These are phyloP conservation scores for Flaveria trinervia DNA, from an alignment of 129 eudicot species.

Conservation along the genomic window DNA sequence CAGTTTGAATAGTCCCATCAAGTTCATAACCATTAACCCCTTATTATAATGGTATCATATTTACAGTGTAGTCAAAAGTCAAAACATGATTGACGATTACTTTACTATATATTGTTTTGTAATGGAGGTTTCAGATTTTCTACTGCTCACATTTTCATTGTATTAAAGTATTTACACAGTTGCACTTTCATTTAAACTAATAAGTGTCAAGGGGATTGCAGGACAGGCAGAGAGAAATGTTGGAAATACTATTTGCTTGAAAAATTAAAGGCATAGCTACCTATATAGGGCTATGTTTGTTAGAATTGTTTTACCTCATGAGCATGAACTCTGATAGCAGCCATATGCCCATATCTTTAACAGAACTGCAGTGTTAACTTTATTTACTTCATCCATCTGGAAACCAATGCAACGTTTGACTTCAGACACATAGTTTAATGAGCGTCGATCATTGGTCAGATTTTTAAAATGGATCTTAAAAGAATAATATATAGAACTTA, in stretches of 20 bases:
- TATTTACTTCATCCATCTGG: not conserved
- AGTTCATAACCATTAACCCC: not conserved
- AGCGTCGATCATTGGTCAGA: not conserved
- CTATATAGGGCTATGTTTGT: not conserved
- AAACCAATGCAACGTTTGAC: conserved; percentile 1
- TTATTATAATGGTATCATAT: not conserved
- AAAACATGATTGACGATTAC: not conserved
- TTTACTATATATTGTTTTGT: not conserved
- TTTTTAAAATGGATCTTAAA: not conserved
- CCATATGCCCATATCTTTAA: not conserved
- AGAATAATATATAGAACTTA: conserved; percentile 1
- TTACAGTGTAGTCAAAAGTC: not conserved
- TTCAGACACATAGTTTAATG: not conserved
- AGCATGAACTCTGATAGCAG: conserved; percentile 4
- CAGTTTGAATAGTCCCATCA: not conserved
- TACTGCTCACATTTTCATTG: not conserved
- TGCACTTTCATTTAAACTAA: not conserved
- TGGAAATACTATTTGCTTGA: not conserved
- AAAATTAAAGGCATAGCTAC: not conserved
- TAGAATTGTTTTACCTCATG: not conserved
- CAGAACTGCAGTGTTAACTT: not conserved
- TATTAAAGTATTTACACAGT: not conserved
- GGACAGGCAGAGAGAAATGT: not conserved
- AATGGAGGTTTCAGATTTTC: not conserved
- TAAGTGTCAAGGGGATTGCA: not conserved